Evolutionary conservation across 805 yeast genomes (phyloP).

Genomic region (Saturnispora quitensis): DNA sequence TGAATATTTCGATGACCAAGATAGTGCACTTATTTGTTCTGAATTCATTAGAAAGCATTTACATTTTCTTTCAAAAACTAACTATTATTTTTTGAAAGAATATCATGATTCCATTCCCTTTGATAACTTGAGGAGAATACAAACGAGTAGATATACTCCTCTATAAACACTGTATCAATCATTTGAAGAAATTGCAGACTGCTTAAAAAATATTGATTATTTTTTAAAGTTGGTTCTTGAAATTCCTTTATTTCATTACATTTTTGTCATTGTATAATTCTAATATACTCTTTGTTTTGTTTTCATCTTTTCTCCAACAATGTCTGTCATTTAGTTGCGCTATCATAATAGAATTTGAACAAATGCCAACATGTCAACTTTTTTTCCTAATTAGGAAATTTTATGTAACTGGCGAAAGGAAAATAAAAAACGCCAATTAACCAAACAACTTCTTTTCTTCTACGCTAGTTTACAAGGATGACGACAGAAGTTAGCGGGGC

Average conservation of each 20-base stretch:
- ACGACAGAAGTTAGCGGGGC: slow-evolving; percentile 1
- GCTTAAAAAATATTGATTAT: not conserved
- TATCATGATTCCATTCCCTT: slow-evolving; percentile 7
- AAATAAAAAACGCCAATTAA: not conserved
- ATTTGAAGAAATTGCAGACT: not conserved
- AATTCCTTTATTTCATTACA: not conserved
- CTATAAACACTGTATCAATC: not conserved
- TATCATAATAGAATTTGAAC: not conserved
- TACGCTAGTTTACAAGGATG: not conserved
- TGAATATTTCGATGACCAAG: slow-evolving; percentile 9
- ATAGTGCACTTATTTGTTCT: slow-evolving; percentile 8
- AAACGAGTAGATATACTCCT: slow-evolving; percentile 2
- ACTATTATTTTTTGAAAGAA: slow-evolving; percentile 3
- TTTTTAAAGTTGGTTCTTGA: not conserved
- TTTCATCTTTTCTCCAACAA: not conserved
- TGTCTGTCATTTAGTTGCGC: too few relatives aligned
- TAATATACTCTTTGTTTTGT: not conserved
- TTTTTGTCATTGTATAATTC: not conserved
- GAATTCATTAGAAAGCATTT: slow-evolving; percentile 10
- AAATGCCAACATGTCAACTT: not conserved
- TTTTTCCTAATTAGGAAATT: not conserved
- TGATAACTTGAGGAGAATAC: slow-evolving; percentile 9
- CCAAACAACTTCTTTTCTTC: not conserved
- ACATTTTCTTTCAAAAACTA: slow-evolving; percentile 8
- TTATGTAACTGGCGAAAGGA: not conserved